These are phyloP conservation scores for Trypanosoma cruzi DNA, from an alignment of 208 protist species.

Conservation along the genomic window DNA sequence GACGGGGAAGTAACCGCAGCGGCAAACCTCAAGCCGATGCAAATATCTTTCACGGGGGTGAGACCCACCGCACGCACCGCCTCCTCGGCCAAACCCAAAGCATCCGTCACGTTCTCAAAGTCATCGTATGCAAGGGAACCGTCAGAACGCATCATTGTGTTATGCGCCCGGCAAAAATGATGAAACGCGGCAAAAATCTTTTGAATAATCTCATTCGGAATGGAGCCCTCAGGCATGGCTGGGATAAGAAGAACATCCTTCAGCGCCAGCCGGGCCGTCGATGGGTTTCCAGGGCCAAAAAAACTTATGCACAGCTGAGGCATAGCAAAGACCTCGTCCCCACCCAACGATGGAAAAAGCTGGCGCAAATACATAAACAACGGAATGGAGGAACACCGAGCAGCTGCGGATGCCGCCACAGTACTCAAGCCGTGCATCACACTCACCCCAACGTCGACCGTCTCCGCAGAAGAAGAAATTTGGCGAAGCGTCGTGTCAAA, in stretches of 20 bases:
- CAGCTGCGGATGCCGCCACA: slow-evolving; percentile 45
- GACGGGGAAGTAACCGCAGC: not conserved
- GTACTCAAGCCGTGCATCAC: slow-evolving; percentile 54
- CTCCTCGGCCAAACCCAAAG: slow-evolving; percentile 38
- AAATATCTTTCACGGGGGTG: slow-evolving; percentile 33
- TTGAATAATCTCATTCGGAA: slow-evolving; percentile 23
- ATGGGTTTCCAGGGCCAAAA: slow-evolving; percentile 28
- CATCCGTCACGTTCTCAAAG: slow-evolving; percentile 50
- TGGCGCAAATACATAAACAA: slow-evolving; percentile 44
- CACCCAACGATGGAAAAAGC: not conserved
- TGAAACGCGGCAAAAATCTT: slow-evolving; percentile 30
- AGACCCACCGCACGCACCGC: slow-evolving; percentile 39
- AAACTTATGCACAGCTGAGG: slow-evolving; percentile 45
- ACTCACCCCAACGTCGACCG: slow-evolving; percentile 1
- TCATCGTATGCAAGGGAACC: slow-evolving; percentile 45
- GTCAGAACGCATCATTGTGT: slow-evolving; percentile 21
- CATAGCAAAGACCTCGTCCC: slow-evolving; percentile 24
- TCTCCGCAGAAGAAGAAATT: not conserved
- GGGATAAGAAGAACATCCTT: slow-evolving; percentile 25
- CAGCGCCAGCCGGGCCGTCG: slow-evolving; percentile 14
- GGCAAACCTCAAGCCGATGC: slow-evolving; percentile 44
- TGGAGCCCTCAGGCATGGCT: slow-evolving; percentile 16
- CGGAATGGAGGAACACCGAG: slow-evolving; percentile 35
- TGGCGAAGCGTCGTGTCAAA: slow-evolving; percentile 15
- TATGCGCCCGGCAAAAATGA: slow-evolving; percentile 18